A percentile compares a stretch with the other conserved stretches of the same genome.
These are phyloP conservation scores for Tolypocladium inflatum DNA, from an alignment of 2,329 filamentous ascomycete genomes.

Conservation along the genomic window DNA sequence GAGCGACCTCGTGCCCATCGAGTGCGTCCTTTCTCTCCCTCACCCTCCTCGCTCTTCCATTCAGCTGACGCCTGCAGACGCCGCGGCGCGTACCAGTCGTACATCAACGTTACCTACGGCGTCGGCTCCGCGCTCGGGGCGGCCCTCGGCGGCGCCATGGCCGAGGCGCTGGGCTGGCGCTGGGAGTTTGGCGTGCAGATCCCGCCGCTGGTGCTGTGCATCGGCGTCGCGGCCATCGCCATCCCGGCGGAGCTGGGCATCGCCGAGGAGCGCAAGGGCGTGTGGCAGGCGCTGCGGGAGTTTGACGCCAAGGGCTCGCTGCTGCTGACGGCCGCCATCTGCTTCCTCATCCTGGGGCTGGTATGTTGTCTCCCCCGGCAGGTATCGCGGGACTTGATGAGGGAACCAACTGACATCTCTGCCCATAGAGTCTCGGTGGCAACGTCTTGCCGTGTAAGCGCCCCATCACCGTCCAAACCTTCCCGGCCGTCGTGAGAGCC, in stretches of 20 bases:
- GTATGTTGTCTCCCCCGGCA: constrained; percentile 23
- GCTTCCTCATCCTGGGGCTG: constrained; percentile 49
- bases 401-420: neutral
- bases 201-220: constrained; percentile 36
- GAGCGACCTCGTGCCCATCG: constrained; percentile 65
- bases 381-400: neutral
- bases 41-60: neutral
- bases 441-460: constrained; percentile 48
- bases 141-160: constrained; percentile 60
- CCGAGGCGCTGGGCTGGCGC: constrained; percentile 62
- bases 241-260: constrained; percentile 46
- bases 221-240: constrained; percentile 32
- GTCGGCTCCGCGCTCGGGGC: constrained; percentile 51
- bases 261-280: constrained; percentile 29
- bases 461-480: too few relatives aligned
- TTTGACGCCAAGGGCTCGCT: constrained; percentile 50
- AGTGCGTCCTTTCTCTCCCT: constrained; percentile 31
- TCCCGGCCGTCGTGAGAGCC: too few relatives aligned
- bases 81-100: constrained; percentile 64
- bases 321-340: constrained; percentile 41
- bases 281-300: constrained; percentile 38
- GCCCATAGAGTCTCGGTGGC: constrained; percentile 46
- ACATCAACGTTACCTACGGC: constrained; percentile 58
- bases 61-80: constrained; percentile 15
- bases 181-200: constrained; percentile 61